Percentiles rank a stretch among this genome's conserved stretches.
Conservation (phyloP, 2,329 filamentous ascomycete genomes). For the Diaporthe sp. region DNA sequence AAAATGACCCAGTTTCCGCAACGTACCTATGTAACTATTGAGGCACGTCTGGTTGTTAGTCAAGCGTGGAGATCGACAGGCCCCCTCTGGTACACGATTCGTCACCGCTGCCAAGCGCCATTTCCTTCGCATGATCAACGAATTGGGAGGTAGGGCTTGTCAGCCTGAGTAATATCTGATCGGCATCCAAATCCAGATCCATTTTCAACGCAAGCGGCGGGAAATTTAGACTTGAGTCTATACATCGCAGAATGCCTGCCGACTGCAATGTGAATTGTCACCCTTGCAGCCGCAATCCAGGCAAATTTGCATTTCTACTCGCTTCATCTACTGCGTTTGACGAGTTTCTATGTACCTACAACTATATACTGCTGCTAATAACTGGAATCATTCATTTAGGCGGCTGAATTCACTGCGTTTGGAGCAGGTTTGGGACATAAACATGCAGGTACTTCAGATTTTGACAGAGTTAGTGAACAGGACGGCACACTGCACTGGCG, state of each 20-base stretch:
- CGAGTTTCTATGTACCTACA: not conserved
- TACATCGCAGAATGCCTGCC: not conserved
- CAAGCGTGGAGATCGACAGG: not conserved
- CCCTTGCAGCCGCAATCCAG: too few species aligned
- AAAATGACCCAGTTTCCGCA: not conserved
- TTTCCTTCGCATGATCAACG: not conserved
- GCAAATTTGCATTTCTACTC: not conserved
- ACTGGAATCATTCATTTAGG: too few species aligned
- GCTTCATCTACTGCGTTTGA: not conserved
- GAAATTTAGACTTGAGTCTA: rapidly evolving
- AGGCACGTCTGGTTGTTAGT: not conserved
- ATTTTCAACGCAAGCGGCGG: not conserved
- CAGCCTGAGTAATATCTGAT: not conserved
- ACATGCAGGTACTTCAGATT: conserved; percentile 8
- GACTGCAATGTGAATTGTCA: too few species aligned
- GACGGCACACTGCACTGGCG: not conserved
- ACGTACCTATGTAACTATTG: not conserved
- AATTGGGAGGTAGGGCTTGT: not conserved
- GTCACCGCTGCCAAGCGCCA: not conserved
- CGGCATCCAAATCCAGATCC: not conserved
- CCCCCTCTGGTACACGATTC: not conserved
- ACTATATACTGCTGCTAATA: not conserved
- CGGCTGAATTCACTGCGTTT: not conserved
- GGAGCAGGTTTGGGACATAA: conserved; percentile 21
- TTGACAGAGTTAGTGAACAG: not conserved